Percentiles rank a stretch among this genome's conserved stretches.
These are phyloP conservation scores for Penicillium sp. DNA, from an alignment of 2,329 filamentous ascomycete genomes.

Conservation along the genomic window DNA sequence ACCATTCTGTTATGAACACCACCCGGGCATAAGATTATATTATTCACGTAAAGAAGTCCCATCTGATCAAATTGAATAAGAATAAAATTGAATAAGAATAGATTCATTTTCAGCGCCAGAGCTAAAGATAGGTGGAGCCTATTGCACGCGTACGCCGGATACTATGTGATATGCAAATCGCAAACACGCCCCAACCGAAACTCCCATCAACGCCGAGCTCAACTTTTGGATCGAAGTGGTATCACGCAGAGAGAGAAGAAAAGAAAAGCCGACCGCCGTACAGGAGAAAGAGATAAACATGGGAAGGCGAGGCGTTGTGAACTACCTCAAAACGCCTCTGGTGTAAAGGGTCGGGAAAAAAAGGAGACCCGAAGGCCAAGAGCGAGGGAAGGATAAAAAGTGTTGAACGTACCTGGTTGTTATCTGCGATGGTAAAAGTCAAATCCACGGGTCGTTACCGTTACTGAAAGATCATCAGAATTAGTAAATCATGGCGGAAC, in stretches of 20 bases:
- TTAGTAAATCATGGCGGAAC: neutral
- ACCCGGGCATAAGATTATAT: too few relatives aligned
- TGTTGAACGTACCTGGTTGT: neutral
- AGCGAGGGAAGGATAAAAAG: neutral
- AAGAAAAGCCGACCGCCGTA: neutral
- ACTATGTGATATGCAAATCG: neutral
- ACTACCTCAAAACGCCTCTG: neutral
- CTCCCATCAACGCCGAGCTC: neutral
- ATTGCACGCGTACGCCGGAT: neutral
- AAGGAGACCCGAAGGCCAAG: neutral
- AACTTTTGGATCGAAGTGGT: constrained; percentile 6
- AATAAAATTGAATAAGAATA: too few relatives aligned
- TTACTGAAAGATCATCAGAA: neutral
- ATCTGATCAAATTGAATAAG: neutral
- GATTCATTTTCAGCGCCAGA: neutral
- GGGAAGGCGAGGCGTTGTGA: neutral
- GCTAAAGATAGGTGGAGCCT: neutral
- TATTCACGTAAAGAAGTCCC: neutral
- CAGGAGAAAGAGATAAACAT: neutral
- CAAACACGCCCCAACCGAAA: neutral
- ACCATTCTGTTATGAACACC: too few relatives aligned
- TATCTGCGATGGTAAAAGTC: neutral
- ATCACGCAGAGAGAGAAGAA: neutral
- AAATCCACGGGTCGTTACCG: neutral
- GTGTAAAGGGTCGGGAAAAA: neutral